Evolutionary conservation across 768 basidiomycete genomes (phyloP).

Genomic region (Neoboletus subvelutipes): DNA sequence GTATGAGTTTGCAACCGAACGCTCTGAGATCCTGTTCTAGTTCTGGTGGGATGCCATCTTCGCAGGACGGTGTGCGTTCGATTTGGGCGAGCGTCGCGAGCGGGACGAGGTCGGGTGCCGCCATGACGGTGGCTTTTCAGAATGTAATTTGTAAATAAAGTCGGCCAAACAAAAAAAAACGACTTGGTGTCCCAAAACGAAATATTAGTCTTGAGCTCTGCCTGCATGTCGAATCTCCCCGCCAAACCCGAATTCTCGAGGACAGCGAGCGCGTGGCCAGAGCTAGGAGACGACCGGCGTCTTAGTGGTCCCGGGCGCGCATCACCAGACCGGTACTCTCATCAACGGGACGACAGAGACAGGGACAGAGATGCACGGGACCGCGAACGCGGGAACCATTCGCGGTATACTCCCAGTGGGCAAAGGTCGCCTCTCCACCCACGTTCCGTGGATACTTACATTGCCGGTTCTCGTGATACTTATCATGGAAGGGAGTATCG

Average conservation of each 20-base stretch:
- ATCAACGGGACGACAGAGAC: constrained; percentile 26
- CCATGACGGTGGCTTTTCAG: constrained; percentile 31
- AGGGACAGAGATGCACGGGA: constrained; percentile 23
- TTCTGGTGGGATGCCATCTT: constrained; percentile 78
- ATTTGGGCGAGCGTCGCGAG: constrained; percentile 82
- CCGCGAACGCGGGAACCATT: constrained; percentile 19
- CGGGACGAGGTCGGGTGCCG: constrained; percentile 60
- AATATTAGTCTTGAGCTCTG: no score
- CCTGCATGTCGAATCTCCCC: constrained; percentile 29
- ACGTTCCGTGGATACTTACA: constrained; percentile 20
- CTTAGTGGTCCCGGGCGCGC: constrained; percentile 14
- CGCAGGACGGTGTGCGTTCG: constrained; percentile 71
- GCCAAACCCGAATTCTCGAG: constrained; percentile 33
- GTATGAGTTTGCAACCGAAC: constrained; percentile 92
- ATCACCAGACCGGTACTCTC: constrained; percentile 27
- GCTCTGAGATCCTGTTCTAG: constrained; percentile 88
- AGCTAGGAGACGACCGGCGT: constrained; percentile 26
- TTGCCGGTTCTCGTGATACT: constrained; percentile 15
- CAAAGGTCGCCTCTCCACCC: constrained; percentile 15
- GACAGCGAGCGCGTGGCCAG: constrained; percentile 17
- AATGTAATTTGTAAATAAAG: constrained; percentile 8
- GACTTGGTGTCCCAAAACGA: neutral
- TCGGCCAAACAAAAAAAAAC: constrained; percentile 21
- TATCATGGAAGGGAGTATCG: constrained; percentile 23
- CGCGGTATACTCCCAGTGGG: constrained; percentile 15